Base-by-base conservation (phyloP, 2,329 filamentous ascomycete genomes). In the Ascochyta fabae region DNA sequence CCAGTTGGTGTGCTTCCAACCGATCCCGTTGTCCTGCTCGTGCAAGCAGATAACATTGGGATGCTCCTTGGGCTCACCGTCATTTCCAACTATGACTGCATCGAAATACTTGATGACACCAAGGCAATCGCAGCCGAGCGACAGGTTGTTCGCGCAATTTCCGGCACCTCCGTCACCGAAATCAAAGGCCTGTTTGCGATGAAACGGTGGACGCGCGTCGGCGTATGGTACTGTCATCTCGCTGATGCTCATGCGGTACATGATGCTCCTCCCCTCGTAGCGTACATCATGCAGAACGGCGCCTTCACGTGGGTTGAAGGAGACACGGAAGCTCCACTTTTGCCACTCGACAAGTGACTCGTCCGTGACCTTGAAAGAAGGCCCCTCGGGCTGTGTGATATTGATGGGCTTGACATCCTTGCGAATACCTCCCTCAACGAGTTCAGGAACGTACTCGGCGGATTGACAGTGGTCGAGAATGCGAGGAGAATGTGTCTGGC, bases 1-100 rank as follows among this genome's bases (percentile, higher is more conserved):
- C 77, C 83, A 88, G 75, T 90, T 89, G 5, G 86, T 88, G 73
- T 89, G 87, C 67, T 90, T 89, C 86, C 86, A 89, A 12, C 82
- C 80, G 38, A 90, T 88, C 4, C 88, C 88, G 48, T 85, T 83
- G 62, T 90, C 88, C 66, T 88, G 84, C 69, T 90, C 88, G 66
- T 90, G 88, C 3, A 90, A 75, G 65, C 88, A 90, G 51, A 89
- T 78, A 6, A 87, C 86, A 59, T 89, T 89, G 15, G 80, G 80
- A 24, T 80, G 79, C 1, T 78, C 63, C 8, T 78, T 80, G 0
- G 85, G 81, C 42, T 81, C 79, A 2, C 87, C 88, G 43, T 84
- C 76, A 5, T 81, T 68, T 10, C 80, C 78, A 0, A 84, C 79
- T 34, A 85, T 77, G 23, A 86, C 77, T 2, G 79, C 81, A 51